These are phyloP conservation scores for Papiliotrema fonsecae DNA, from an alignment of 1,284 basidiomycete genomes.

Conservation along the genomic window DNA sequence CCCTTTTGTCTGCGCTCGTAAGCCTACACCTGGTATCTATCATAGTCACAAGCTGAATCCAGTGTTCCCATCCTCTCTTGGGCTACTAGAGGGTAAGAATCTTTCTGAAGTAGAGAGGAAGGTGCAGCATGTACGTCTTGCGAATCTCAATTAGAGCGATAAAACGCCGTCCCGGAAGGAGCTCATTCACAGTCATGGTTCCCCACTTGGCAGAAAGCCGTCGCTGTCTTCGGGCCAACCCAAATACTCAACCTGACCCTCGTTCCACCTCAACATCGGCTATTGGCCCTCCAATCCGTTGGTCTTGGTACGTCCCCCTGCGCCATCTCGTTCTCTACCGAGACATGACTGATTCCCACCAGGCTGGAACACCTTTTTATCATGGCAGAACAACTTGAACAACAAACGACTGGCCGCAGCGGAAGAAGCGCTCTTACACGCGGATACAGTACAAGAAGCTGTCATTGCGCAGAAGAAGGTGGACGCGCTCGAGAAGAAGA, in stretches of 20 bases:
- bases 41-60: neutral
- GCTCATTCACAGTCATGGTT: slow-evolving; percentile 25
- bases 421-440: slow-evolving; percentile 17
- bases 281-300: slow-evolving; percentile 69
- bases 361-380: slow-evolving; percentile 57
- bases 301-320: slow-evolving; percentile 58
- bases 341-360: slow-evolving; percentile 11
- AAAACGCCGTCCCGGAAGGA: neutral
- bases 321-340: neutral
- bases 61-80: slow-evolving; percentile 41
- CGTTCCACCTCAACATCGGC: slow-evolving; percentile 72
- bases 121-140: slow-evolving; percentile 29
- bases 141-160: neutral
- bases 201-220: slow-evolving; percentile 32
- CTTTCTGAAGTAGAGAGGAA: slow-evolving; percentile 35
- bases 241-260: slow-evolving; percentile 76
- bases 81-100: slow-evolving; percentile 41
- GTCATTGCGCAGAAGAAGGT: slow-evolving; percentile 10
- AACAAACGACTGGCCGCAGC: slow-evolving; percentile 26
- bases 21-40: neutral
- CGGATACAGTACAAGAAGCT: slow-evolving; percentile 10
- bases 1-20: slow-evolving; percentile 34
- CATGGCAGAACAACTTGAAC: slow-evolving; percentile 38
- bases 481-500: slow-evolving; percentile 17
- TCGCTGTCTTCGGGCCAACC: slow-evolving; percentile 67